These are phyloP conservation scores for Tolypocladium guangdongense DNA, from an alignment of 2,329 filamentous ascomycete genomes.

Conservation along the genomic window DNA sequence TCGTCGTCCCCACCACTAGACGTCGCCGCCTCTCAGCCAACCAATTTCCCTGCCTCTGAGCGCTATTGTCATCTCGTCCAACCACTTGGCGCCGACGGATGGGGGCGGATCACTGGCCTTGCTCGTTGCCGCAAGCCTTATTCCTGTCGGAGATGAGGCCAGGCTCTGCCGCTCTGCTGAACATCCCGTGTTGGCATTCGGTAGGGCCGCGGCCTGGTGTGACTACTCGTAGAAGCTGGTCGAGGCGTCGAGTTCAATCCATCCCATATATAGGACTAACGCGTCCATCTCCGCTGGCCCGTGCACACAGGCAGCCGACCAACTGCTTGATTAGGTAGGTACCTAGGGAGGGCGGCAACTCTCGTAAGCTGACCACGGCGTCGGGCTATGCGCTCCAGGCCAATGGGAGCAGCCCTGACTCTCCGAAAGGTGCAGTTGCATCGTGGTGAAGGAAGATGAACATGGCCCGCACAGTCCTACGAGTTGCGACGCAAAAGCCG, in stretches of 20 bases:
- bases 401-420: not conserved
- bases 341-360: no score
- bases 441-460: not conserved
- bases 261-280: no score
- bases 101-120: not conserved
- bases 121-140: not conserved
- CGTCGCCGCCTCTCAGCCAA: constrained; percentile 1
- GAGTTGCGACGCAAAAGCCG: not conserved
- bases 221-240: not conserved
- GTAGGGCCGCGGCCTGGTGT: not conserved
- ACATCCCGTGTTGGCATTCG: not conserved
- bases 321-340: constrained; percentile 1
- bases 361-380: not conserved
- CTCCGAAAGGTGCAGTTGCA: not conserved
- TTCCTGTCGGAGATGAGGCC: not conserved
- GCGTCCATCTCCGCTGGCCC: not conserved
- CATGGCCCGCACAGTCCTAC: not conserved
- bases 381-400: not conserved
- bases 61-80: not conserved
- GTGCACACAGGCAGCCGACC: not conserved
- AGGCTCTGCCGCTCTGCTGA: not conserved
- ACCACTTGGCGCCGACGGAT: not conserved
- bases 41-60: constrained; percentile 1
- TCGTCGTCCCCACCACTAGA: constrained; percentile 4
- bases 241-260: not conserved